These are phyloP conservation scores for Davidsoniella neocaledoniae DNA, from an alignment of 2,329 filamentous ascomycete species.

Conservation along the genomic window DNA sequence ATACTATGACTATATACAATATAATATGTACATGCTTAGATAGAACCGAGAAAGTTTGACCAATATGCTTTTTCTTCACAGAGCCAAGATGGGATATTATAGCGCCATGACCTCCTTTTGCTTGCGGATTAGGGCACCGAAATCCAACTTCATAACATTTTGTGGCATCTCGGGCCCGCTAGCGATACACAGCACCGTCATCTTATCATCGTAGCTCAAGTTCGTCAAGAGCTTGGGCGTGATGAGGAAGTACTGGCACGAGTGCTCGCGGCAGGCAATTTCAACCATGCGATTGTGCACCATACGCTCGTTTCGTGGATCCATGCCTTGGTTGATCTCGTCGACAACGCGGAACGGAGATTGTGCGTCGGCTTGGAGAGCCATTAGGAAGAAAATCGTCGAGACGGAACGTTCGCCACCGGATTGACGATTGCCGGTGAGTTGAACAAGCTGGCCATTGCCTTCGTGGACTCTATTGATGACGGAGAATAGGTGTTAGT, in stretches of 20 bases:
- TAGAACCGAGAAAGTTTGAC: too few species aligned
- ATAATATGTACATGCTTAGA: too few species aligned
- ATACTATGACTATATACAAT: too few species aligned
- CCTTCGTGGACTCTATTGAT: conserved; percentile 11
- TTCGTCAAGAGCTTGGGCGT: conserved; percentile 85
- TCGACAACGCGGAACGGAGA: conserved; percentile 96
- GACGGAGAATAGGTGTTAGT: not conserved
- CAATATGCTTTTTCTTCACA: not conserved
- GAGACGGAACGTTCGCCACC: conserved; percentile 92
- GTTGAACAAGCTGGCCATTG: conserved; percentile 18
- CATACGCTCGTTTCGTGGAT: conserved; percentile 94
- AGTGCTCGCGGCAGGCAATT: conserved; percentile 74
- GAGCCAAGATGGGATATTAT: conserved; percentile 1
- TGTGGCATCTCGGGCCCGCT: conserved; percentile 60
- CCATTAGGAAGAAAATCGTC: conserved; percentile 98
- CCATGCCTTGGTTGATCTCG: conserved; percentile 99
- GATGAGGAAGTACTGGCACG: conserved; percentile 86
- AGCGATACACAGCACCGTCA: conserved; percentile 88
- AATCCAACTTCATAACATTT: conserved; percentile 34
- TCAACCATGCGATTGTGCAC: conserved; percentile 97
- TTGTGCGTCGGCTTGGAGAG: conserved; percentile 79
- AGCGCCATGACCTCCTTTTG: conserved; percentile 25
- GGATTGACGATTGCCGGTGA: conserved; percentile 86
- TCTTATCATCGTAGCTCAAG: conserved; percentile 71
- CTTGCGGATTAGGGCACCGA: conserved; percentile 27